Conservation (phyloP, 176 grass and related monocot genomes). For the Phoenix roebelenii region DNA sequence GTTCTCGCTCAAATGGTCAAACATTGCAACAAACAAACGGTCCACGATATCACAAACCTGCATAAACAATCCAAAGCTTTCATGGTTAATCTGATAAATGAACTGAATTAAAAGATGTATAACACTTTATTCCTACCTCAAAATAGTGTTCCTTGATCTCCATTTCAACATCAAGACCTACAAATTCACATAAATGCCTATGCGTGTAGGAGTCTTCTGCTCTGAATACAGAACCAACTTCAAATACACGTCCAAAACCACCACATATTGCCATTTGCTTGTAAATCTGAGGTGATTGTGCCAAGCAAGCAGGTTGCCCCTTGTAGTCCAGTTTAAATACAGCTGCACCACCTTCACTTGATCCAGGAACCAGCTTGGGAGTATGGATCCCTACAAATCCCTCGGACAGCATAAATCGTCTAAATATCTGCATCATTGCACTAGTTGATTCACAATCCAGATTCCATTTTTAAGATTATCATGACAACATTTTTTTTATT, state of each 20-base stretch:
- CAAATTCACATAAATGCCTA: constrained; percentile 91
- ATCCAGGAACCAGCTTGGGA: constrained; percentile 64
- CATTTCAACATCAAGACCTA: constrained; percentile 92
- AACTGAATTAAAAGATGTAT: background rate
- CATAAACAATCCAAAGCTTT: constrained; percentile 10
- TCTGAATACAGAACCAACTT: constrained; percentile 84
- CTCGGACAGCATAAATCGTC: constrained; percentile 50
- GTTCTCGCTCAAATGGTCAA: constrained; percentile 78
- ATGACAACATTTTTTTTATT: no score
- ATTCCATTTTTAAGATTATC: no score
- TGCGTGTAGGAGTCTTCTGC: constrained; percentile 91
- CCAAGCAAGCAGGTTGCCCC: constrained; percentile 84
- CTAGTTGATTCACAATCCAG: no score
- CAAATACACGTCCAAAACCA: constrained; percentile 78
- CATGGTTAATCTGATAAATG: constrained; percentile 5
- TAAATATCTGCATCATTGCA: constrained; percentile 48
- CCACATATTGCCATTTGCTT: constrained; percentile 85
- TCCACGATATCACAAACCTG: constrained; percentile 88
- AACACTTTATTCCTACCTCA: constrained; percentile 37
- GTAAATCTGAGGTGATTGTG: constrained; percentile 74
- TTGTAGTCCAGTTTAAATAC: constrained; percentile 92
- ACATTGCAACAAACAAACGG: constrained; percentile 81
- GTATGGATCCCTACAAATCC: constrained; percentile 76
- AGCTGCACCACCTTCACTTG: constrained; percentile 92
- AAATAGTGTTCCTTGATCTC: constrained; percentile 96